Percentiles rank a stretch among this genome's conserved stretches.
Conservation (phyloP, 306 rosid genomes). For the Trifolium fragiferum region DNA sequence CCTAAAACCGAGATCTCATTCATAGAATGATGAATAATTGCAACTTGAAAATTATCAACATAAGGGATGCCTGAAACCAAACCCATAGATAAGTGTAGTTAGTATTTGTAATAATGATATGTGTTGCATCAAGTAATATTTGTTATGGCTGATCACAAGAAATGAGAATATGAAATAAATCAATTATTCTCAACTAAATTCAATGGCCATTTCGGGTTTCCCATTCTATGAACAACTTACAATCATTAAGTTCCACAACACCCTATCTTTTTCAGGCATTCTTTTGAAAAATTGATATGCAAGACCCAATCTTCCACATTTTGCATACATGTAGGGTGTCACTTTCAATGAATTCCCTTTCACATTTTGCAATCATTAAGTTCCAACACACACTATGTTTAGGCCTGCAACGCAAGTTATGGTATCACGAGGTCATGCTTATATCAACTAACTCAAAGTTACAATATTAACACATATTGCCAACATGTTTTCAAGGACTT, state of each 20-base stretch:
- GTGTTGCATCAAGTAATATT: constrained; percentile 25
- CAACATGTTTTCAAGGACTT: too few species aligned
- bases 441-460: too few species aligned
- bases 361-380: too few species aligned
- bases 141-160: constrained; percentile 30
- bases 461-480: too few species aligned
- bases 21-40: neutral
- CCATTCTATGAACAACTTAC: constrained; percentile 72
- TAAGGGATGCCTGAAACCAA: constrained; percentile 10
- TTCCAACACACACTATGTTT: too few species aligned
- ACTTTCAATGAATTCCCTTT: too few species aligned
- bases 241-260: constrained; percentile 85
- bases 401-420: too few species aligned
- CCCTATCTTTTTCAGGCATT: constrained; percentile 64
- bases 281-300: constrained; percentile 57
- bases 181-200: constrained; percentile 43
- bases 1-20: too few species aligned
- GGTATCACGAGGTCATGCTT: too few species aligned
- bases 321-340: constrained; percentile 89
- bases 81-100: constrained; percentile 21
- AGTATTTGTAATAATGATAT: too few species aligned
- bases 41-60: constrained; percentile 14
- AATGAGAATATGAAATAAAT: constrained; percentile 32
- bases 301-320: constrained; percentile 81
- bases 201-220: constrained; percentile 69